A percentile compares a stretch with the other conserved stretches of the same genome.
These are phyloP conservation scores for Dillenia turbinata DNA, from an alignment of 164 flowering plant genomes.

Conservation along the genomic window DNA sequence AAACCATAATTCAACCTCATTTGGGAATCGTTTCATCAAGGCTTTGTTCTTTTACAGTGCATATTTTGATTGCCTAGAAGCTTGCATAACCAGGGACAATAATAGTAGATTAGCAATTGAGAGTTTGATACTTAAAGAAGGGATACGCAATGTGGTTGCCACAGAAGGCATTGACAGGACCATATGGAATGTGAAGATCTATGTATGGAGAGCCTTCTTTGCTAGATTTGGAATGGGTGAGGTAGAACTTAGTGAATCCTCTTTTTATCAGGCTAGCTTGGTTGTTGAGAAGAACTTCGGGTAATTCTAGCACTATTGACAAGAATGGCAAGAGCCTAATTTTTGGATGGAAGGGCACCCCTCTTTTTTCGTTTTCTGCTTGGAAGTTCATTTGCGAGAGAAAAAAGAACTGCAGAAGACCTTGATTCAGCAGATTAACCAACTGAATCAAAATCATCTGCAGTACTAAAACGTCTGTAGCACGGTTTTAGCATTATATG, in stretches of 20 bases:
- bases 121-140: slow-evolving; percentile 12
- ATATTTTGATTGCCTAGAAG: slow-evolving; percentile 31
- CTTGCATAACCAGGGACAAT: slow-evolving; percentile 8
- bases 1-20: slow-evolving; percentile 28
- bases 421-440: no score
- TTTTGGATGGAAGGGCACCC: slow-evolving; percentile 47
- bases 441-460: no score
- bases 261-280: slow-evolving; percentile 26
- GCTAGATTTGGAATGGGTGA: slow-evolving; percentile 35
- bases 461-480: no score
- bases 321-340: slow-evolving; percentile 22
- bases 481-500: no score
- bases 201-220: slow-evolving; percentile 41
- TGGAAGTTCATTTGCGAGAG: slow-evolving; percentile 24
- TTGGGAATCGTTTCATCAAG: slow-evolving; percentile 31
- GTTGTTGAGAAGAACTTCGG: slow-evolving; percentile 15
- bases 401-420: no score
- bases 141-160: slow-evolving; percentile 19
- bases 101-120: slow-evolving; percentile 12
- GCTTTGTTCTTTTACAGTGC: slow-evolving; percentile 29
- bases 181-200: slow-evolving; percentile 25
- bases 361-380: slow-evolving; percentile 29
- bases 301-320: slow-evolving; percentile 14
- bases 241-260: slow-evolving; percentile 22
- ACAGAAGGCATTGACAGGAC: slow-evolving; percentile 26